Conservation (phyloP, 1,139 yeast species). For the Hansenula sp. region DNA sequence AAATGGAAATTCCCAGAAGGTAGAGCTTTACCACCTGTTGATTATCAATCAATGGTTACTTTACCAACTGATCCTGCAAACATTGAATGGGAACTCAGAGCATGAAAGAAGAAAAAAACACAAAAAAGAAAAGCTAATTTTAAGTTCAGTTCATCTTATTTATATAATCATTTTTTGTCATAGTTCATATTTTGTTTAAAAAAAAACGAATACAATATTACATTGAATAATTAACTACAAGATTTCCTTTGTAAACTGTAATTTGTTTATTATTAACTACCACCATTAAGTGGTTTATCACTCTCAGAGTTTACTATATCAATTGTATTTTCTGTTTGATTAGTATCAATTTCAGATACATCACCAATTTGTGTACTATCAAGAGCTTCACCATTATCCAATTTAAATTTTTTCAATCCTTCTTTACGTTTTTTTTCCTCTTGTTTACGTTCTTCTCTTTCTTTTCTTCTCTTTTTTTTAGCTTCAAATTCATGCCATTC, state of each 20-base stretch:
- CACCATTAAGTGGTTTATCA: too few relatives aligned
- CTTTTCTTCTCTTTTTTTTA: slow-evolving; percentile 70
- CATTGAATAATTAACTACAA: too few relatives aligned
- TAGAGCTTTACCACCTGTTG: slow-evolving; percentile 63
- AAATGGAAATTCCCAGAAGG: slow-evolving; percentile 69
- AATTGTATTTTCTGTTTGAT: not conserved
- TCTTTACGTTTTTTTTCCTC: slow-evolving; percentile 13
- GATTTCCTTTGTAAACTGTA: too few relatives aligned
- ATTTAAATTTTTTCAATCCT: slow-evolving; percentile 8
- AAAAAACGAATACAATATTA: too few relatives aligned
- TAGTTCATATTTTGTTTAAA: not conserved
- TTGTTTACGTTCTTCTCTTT: slow-evolving; percentile 35
- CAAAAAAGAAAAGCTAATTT: too few relatives aligned
- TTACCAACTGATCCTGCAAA: slow-evolving; percentile 79
- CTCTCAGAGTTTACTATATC: not conserved
- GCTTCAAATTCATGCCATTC: slow-evolving; percentile 99
- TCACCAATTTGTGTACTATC: not conserved
- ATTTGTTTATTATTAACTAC: too few relatives aligned
- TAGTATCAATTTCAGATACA: not conserved
- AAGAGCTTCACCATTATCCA: slow-evolving; percentile 2
- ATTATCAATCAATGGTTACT: slow-evolving; percentile 91
- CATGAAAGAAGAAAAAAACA: slow-evolving; percentile 2
- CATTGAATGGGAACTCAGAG: slow-evolving; percentile 71
- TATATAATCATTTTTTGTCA: not conserved
- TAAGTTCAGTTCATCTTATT: not conserved